Evolutionary conservation across 352 stramenopile species (phyloP), one percentile per base, ranked within the genome.

Genomic region (Pythium brassicae): DNA sequence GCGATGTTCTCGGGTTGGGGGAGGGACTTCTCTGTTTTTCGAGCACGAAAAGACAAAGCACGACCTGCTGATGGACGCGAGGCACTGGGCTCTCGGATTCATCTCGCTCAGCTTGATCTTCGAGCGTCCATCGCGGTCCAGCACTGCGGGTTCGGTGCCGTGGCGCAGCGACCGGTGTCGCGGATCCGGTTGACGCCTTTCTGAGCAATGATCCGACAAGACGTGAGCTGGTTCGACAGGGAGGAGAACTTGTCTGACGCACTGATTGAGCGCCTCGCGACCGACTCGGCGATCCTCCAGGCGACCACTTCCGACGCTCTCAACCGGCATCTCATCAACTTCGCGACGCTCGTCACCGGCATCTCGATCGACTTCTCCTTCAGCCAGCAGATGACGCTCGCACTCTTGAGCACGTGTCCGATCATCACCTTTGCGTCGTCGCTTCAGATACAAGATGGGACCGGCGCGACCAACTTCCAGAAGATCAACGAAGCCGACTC

Each of bases 141-240:
- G 50, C 43, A 80, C 48, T 87, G 79, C 40, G 63, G 69, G 14
- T 90, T 89, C 26, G 68, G 53, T 1, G 65, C 83, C 11, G 69
- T 71, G 15, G 70, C 72, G 12, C 67, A 78, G 47, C 59, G 63
- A 2, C 58, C 90, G 20, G 69, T 80, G 19, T 57, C 59, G 51
- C 72, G 77, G 0, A 57, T 93, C 0, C 74, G 80, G 9, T 39
- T 54, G 0, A 27, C 53, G 2, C 64, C 72, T 19, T 91, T 86
- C 51, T 15, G 52, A 11, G 60, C 69, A 2, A 92, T 94, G 65
- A 61, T 95, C 20, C 56, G 58, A 4, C 85, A 92, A 55, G 82
- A 95, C 35, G 65, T 92, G 20, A 78, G 66, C 2, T 95, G 81
- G 75, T 92, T 91, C 48, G 83, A 94, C 45, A 25, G 59, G 26